Evolutionary conservation across 73 alveolate genomes (phyloP).

Genomic region (Uronychia setigera): DNA sequence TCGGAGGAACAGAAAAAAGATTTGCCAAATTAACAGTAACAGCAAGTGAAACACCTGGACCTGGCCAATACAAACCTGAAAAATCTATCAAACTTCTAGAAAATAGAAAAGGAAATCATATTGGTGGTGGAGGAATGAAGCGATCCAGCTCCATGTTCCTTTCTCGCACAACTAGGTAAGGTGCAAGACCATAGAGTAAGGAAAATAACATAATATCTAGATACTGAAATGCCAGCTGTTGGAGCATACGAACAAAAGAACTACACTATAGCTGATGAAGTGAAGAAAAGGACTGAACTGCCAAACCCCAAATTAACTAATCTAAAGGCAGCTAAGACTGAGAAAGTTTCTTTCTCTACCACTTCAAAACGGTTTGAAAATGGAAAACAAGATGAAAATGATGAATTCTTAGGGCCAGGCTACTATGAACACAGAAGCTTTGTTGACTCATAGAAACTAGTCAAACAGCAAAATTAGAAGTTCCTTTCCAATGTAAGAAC

Average conservation of each 20-base stretch:
- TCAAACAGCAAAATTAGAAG: background rate
- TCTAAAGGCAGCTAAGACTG: slow-evolving; percentile 28
- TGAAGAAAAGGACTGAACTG: slow-evolving; percentile 46
- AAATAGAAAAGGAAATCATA: slow-evolving; percentile 24
- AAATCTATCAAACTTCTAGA: slow-evolving; percentile 13
- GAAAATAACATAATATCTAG: background rate
- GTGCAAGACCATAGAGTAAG: background rate
- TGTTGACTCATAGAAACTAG: slow-evolving; percentile 23
- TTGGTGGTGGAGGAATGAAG: slow-evolving; percentile 26
- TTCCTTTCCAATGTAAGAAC: slow-evolving; percentile 38
- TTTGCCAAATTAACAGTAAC: slow-evolving; percentile 37
- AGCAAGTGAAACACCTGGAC: slow-evolving; percentile 69
- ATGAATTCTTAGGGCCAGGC: slow-evolving; percentile 67
- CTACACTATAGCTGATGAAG: slow-evolving; percentile 40
- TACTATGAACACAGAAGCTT: slow-evolving; percentile 53
- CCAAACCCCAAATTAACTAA: slow-evolving; percentile 57
- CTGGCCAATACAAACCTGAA: slow-evolving; percentile 71
- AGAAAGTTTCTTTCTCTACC: background rate
- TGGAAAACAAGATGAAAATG: slow-evolving; percentile 34
- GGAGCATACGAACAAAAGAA: slow-evolving; percentile 40
- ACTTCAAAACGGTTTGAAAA: background rate
- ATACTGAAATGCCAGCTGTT: slow-evolving; percentile 43
- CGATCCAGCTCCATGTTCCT: slow-evolving; percentile 64
- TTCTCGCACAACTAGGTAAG: slow-evolving; percentile 37
- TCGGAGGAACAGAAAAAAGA: slow-evolving; percentile 76